Base-by-base conservation (phyloP, 2,329 filamentous ascomycete genomes). In the Scorias spongiosa region DNA sequence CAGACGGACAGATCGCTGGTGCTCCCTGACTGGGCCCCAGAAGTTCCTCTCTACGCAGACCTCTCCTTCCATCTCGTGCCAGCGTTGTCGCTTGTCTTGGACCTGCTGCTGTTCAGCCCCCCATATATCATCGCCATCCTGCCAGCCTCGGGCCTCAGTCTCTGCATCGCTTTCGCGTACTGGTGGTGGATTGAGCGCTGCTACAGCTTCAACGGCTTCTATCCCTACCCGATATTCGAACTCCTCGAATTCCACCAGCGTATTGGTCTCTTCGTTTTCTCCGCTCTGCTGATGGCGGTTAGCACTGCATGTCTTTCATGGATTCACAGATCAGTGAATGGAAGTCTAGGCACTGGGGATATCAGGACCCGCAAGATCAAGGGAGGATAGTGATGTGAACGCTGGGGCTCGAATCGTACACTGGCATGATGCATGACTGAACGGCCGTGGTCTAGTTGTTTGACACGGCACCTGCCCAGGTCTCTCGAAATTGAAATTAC, bases 151-250 rank as follows among this genome's bases (percentile, higher is more conserved):
- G 63, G 65, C 1, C 56, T 82, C 20, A 78, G 75, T 49, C 71
- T 71, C 10, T 57, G 51, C 2, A 62, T 85, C 38, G 80, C 80
- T 0, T 76, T 82, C 48, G 58, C 64, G 2, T 88, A 88, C 60
- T 88, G 81, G 81, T 72, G 73, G 49, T 88, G 83, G 82, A 74
- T 86, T 18, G 81, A 87, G 61, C 69, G 76, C 18, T 86, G 81
- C 64, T 83, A 75, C 53, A 68, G 68, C 39, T 66, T 73, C 46
- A 86, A 86, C 53, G 76, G 79, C 43, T 79, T 71, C 52, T 93
- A 93, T 53, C 86, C 87, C 0, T 94, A 95, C 61, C 87, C 88
- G 1, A 72, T 94, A 20, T 89, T 95, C 50, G 78, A 70, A 8
- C 59, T 83, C 39, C 65, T 93, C 37, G 71, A 69, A 41, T 81